phyloP scores from a whole-genome alignment of 1,139 yeast species.

The Yamadazyma buinensis region DNA sequence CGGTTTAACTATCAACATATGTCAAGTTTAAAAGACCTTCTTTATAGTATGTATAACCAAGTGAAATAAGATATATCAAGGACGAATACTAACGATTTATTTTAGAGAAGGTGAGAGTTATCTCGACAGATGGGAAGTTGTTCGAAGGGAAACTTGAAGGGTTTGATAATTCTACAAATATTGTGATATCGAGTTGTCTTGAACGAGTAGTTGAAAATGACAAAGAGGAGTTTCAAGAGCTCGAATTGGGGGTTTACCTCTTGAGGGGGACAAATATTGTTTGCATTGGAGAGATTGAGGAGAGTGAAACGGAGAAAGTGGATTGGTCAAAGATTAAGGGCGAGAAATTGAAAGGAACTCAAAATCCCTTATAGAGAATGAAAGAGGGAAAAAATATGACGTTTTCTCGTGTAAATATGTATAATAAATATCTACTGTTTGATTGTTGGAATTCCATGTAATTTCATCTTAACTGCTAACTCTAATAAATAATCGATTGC shows the following conservation, averaged over 20 bases:
- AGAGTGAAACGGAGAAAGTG: slow-evolving; percentile 24
- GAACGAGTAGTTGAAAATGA: slow-evolving; percentile 49
- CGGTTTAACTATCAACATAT: slow-evolving; percentile 4
- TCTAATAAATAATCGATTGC: slow-evolving; percentile 88
- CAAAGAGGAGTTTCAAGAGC: slow-evolving; percentile 48
- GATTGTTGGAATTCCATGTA: slow-evolving; percentile 51
- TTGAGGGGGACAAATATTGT: slow-evolving; percentile 84
- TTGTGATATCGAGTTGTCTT: slow-evolving; percentile 58
- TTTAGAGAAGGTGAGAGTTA: slow-evolving; percentile 57
- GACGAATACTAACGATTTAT: slow-evolving; percentile 24
- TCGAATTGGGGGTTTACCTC: slow-evolving; percentile 57
- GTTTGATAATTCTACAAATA: slow-evolving; percentile 75
- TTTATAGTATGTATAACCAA: slow-evolving; percentile 40
- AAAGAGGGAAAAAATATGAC: too few relatives aligned
- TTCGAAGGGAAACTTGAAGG: slow-evolving; percentile 75
- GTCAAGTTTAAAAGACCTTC: slow-evolving; percentile 37
- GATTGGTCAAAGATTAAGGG: slow-evolving; percentile 58
- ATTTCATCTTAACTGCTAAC: slow-evolving; percentile 77
- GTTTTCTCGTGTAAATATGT: slow-evolving; percentile 5
- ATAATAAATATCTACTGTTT: slow-evolving; percentile 13
- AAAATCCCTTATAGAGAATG: slow-evolving; percentile 31
- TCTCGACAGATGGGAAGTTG: slow-evolving; percentile 81
- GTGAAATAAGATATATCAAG: too few relatives aligned
- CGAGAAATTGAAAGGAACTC: slow-evolving; percentile 34
- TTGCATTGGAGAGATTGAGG: slow-evolving; percentile 58